phyloP scores from a whole-genome alignment of 2,329 filamentous ascomycete species.

The Penicillium sclerotigenum region DNA sequence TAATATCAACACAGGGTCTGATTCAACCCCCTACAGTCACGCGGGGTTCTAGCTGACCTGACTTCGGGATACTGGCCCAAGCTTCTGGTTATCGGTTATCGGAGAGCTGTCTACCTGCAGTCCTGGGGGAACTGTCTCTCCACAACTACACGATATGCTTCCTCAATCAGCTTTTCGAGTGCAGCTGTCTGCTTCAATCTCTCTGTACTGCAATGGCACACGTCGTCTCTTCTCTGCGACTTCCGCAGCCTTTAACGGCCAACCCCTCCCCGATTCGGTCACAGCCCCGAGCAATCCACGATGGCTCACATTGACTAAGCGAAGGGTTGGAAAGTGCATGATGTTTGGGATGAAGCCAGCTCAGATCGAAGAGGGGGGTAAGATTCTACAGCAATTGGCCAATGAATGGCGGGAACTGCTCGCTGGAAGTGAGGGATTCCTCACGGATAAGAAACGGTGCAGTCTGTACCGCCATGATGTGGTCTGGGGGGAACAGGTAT shows the following conservation, averaged over 20 bases:
- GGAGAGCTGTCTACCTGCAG: not conserved
- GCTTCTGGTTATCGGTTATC: constrained; percentile 11
- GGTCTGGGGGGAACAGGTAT: constrained; percentile 83
- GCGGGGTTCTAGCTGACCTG: constrained; percentile 18
- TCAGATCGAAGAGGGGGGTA: constrained; percentile 58
- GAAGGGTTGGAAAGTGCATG: constrained; percentile 70
- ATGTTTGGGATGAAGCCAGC: constrained; percentile 63
- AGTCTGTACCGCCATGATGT: constrained; percentile 66
- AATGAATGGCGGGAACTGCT: constrained; percentile 68
- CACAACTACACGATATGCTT: constrained; percentile 24
- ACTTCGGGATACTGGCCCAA: constrained; percentile 13
- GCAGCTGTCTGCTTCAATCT: constrained; percentile 18
- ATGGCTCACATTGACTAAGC: constrained; percentile 68
- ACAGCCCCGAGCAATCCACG: constrained; percentile 47
- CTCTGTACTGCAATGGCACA: constrained; percentile 1
- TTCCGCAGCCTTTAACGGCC: constrained; percentile 9
- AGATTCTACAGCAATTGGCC: constrained; percentile 59
- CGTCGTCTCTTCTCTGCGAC: constrained; percentile 22
- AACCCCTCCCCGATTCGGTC: constrained; percentile 17
- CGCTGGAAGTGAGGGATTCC: constrained; percentile 71
- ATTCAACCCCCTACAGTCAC: not conserved
- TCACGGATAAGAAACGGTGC: constrained; percentile 60
- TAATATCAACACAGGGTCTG: too few relatives aligned
- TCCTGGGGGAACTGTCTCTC: constrained; percentile 1
- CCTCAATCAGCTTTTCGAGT: constrained; percentile 15